A percentile compares a stretch with the other conserved stretches of the same genome.
phyloP scores from a whole-genome alignment of 2,329 filamentous ascomycete species.

The Aschersonia sp. region DNA sequence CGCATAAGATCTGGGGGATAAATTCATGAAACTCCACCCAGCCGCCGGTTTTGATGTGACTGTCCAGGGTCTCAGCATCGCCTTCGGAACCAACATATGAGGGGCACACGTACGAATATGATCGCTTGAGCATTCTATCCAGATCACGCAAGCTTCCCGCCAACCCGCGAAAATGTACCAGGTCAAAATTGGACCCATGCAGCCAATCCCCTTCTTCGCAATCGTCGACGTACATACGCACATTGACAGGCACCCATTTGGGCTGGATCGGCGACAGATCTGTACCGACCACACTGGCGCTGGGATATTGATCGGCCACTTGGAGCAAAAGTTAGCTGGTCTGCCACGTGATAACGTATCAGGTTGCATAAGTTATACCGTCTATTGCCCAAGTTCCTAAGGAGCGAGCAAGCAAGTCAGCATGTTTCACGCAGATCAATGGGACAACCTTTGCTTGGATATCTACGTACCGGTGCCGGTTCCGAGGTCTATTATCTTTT shows the following conservation, averaged over 20 bases:
- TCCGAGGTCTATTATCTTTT: slow-evolving; percentile 31
- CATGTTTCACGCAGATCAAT: too few species aligned
- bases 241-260: slow-evolving; percentile 39
- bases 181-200: slow-evolving; percentile 37
- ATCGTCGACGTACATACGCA: slow-evolving; percentile 49
- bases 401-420: background rate
- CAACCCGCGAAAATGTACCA: slow-evolving; percentile 36
- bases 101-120: slow-evolving; percentile 14
- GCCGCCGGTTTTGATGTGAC: slow-evolving; percentile 29
- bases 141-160: slow-evolving; percentile 37
- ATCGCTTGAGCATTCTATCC: slow-evolving; percentile 26
- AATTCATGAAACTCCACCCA: slow-evolving; percentile 38
- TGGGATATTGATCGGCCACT: slow-evolving; percentile 27
- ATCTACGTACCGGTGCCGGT: slow-evolving; percentile 28
- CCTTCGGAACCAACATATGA: slow-evolving; percentile 1
- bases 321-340: background rate
- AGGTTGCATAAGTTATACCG: slow-evolving; percentile 12
- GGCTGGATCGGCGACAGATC: slow-evolving; percentile 32
- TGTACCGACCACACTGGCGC: slow-evolving; percentile 23
- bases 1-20: slow-evolving; percentile 23
- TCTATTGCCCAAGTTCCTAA: slow-evolving; percentile 39
- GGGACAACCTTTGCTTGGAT: too few species aligned
- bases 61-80: slow-evolving; percentile 5
- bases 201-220: slow-evolving; percentile 42
- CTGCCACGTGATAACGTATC: slow-evolving; percentile 2